phyloP scores from a whole-genome alignment of 257 asterid species.

The Gynochthodes officinalis region DNA sequence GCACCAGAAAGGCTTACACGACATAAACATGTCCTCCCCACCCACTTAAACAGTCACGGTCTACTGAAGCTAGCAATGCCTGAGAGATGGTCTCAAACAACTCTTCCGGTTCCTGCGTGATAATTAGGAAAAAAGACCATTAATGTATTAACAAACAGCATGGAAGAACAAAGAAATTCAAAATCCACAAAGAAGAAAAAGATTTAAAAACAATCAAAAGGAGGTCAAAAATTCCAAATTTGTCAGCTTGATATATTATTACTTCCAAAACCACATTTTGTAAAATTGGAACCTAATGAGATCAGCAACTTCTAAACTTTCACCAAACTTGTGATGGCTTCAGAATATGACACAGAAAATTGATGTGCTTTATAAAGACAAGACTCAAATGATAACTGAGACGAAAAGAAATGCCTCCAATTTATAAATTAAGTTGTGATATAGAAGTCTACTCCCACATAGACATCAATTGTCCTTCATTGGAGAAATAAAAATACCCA shows the following conservation, averaged over 20 bases:
- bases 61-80: slow-evolving; percentile 79
- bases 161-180: neutral
- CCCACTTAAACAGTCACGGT: slow-evolving; percentile 97
- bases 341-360: neutral
- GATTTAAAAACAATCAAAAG: neutral
- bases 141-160: neutral
- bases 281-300: neutral
- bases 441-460: neutral
- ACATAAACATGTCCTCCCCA: slow-evolving; percentile 99
- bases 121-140: slow-evolving; percentile 3
- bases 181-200: neutral
- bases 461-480: neutral
- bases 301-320: neutral
- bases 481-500: too few species aligned
- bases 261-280: slow-evolving; percentile 1
- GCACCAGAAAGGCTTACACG: slow-evolving; percentile 55
- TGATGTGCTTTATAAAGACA: too few species aligned
- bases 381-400: too few species aligned
- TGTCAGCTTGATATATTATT: neutral
- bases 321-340: neutral
- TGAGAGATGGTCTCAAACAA: slow-evolving; percentile 92
- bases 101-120: slow-evolving; percentile 75
- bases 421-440: too few species aligned
- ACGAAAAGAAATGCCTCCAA: too few species aligned
- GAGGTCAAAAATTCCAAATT: neutral